Evolutionary conservation across 805 yeast genomes (phyloP).

Genomic region (Suhomyces sp.): DNA sequence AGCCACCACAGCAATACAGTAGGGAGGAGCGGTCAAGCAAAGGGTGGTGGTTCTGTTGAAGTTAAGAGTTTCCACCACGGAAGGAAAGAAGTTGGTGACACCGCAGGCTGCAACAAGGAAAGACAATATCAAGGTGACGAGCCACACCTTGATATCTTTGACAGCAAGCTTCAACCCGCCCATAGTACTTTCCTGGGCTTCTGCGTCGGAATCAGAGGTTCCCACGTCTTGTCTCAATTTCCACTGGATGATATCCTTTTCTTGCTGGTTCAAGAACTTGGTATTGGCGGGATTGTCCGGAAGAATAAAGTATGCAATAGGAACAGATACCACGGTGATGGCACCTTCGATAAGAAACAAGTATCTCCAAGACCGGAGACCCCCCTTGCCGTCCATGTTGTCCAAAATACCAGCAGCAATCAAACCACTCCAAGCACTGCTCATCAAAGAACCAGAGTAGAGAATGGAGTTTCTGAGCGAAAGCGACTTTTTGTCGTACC

Average conservation of each 20-base stretch:
- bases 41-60: conserved; percentile 49
- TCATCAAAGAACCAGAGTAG: conserved; percentile 48
- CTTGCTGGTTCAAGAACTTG: conserved; percentile 42
- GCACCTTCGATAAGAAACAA: conserved; percentile 56
- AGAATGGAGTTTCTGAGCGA: conserved; percentile 49
- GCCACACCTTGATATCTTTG: conserved; percentile 46
- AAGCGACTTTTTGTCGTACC: conserved; percentile 52
- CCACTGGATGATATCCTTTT: conserved; percentile 42
- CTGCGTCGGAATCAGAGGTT: conserved; percentile 35
- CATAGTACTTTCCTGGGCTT: conserved; percentile 33
- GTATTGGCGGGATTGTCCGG: conserved; percentile 55
- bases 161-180: conserved; percentile 36
- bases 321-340: conserved; percentile 45
- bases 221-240: conserved; percentile 41
- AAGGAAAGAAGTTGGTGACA: conserved; percentile 60
- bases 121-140: conserved; percentile 41
- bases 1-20: conserved; percentile 46
- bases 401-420: conserved; percentile 53
- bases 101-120: conserved; percentile 58
- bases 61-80: conserved; percentile 55
- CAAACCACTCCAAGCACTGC: conserved; percentile 55
- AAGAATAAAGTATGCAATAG: conserved; percentile 44
- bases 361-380: conserved; percentile 53
- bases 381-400: conserved; percentile 39
- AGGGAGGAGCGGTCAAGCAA: conserved; percentile 60